Base-by-base conservation (phyloP, 345 rosid species). In the Sisymbrium irio region DNA sequence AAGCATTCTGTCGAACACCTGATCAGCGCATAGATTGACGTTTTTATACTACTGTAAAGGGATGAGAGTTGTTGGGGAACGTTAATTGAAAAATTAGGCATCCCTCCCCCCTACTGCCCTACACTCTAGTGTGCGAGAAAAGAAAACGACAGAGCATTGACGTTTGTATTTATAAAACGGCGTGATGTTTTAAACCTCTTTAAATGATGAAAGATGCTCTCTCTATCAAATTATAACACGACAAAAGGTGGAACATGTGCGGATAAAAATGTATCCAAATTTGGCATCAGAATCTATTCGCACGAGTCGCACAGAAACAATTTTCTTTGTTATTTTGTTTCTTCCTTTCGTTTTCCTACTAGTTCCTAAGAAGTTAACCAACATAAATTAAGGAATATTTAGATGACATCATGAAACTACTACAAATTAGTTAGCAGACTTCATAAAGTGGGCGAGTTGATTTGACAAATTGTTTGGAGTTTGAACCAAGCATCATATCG, bases 1-100 rank as follows among this genome's bases (percentile, higher is more conserved):
- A 8, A 69, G 75, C 74, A 73, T 68, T 67, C 25, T 50, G 27
- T 74, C 75, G 71, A 73, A 73, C 74, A 73, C 49, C 11, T 55
- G 76, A n/a, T 71, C 57, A 62, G 62, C 76, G 40, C 67, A 7
- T 13, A 71, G 66, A 62, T 69, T 58, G 67, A 54, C 40, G 59
- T 59, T 68, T 25, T 14, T 4, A 49, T 4, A 49, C n/a, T 20
- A 14, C 28, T 17, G 42, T 22, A 7, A 62, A 33, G 44, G 35
- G 71, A 65, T 35, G 78, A 75, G 72, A 65, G 50, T 15, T 65
- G 25, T n/a, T n/a, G 67, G 36, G 50, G 72, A 74, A 65, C 66
- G 68, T 75, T 39, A 58, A 58, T 61, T 47, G 72, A 22, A n/a
- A 51, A 61, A 36, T 51, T 68, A 76, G 32, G 33, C 59, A 69